phyloP scores from a whole-genome alignment of 1,284 basidiomycete species.

The Fomitiporia mediterranea region DNA sequence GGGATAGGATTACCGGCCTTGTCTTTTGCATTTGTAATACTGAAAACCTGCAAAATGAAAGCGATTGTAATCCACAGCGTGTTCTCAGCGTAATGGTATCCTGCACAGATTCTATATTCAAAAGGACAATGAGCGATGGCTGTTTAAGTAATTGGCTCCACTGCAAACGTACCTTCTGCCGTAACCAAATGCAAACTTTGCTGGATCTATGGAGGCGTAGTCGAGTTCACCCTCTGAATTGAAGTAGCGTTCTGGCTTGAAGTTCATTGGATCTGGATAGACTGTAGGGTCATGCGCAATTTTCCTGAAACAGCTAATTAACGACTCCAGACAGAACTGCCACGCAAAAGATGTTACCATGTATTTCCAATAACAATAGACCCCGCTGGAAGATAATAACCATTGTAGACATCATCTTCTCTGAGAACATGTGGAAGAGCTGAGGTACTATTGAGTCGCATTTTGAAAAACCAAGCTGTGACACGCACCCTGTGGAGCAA shows the following conservation, averaged over 20 bases:
- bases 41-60: not conserved
- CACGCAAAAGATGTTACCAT: slow-evolving; percentile 8
- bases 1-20: slow-evolving; percentile 1
- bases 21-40: slow-evolving; percentile 5
- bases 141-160: not conserved
- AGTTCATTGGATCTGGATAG: slow-evolving; percentile 14
- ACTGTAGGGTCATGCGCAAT: slow-evolving; percentile 15
- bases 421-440: slow-evolving; percentile 19
- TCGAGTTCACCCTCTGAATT: slow-evolving; percentile 13
- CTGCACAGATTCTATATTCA: slow-evolving; percentile 6
- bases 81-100: not conserved
- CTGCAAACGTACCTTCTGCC: slow-evolving; percentile 10
- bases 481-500: slow-evolving; percentile 33
- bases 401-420: slow-evolving; percentile 20
- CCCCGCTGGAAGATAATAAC: slow-evolving; percentile 21
- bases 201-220: slow-evolving; percentile 10
- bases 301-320: slow-evolving; percentile 19
- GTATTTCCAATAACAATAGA: slow-evolving; percentile 20
- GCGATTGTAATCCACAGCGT: slow-evolving; percentile 3
- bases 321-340: not conserved
- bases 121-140: not conserved
- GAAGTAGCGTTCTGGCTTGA: slow-evolving; percentile 18
- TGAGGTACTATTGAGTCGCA: not conserved
- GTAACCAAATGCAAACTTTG: slow-evolving; percentile 14
- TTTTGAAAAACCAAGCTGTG: not conserved